Conservation (phyloP, 371 early-diverging fungal genomes). For the Batkoa obscura region DNA sequence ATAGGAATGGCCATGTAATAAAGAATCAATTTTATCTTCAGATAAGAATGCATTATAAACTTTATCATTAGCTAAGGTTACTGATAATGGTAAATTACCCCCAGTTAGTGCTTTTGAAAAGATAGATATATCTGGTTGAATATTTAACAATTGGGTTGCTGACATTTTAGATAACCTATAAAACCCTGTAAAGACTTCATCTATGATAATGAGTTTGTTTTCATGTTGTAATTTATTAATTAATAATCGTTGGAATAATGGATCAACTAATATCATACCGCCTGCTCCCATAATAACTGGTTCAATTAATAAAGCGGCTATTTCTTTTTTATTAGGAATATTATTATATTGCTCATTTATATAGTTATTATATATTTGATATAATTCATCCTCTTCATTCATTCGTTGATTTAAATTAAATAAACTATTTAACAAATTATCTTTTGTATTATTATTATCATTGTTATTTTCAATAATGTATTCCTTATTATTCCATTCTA, state of each 20-base stretch:
- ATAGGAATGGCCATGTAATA: slow-evolving; percentile 68
- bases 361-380: too few relatives aligned
- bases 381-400: slow-evolving; percentile 18
- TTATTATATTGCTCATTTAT: too few relatives aligned
- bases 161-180: slow-evolving; percentile 44
- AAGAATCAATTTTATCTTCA: slow-evolving; percentile 41
- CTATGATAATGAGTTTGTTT: slow-evolving; percentile 46
- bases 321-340: slow-evolving; percentile 29
- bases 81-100: slow-evolving; percentile 47
- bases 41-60: slow-evolving; percentile 46
- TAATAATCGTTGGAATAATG: slow-evolving; percentile 49
- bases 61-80: slow-evolving; percentile 40
- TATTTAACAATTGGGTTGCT: slow-evolving; percentile 41
- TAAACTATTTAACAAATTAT: too few relatives aligned
- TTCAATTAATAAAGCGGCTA: slow-evolving; percentile 60
- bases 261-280: slow-evolving; percentile 70
- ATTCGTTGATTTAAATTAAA: slow-evolving; percentile 4
- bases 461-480: too few relatives aligned
- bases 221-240: slow-evolving; percentile 30
- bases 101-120: slow-evolving; percentile 66
- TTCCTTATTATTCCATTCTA: too few relatives aligned
- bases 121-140: slow-evolving; percentile 57
- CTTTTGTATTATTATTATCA: too few relatives aligned
- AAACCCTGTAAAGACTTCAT: slow-evolving; percentile 72
- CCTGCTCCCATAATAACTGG: slow-evolving; percentile 66